Evolutionary conservation across 2,329 filamentous ascomycete species (phyloP).

Genomic region (Colletotrichum zoysiae): DNA sequence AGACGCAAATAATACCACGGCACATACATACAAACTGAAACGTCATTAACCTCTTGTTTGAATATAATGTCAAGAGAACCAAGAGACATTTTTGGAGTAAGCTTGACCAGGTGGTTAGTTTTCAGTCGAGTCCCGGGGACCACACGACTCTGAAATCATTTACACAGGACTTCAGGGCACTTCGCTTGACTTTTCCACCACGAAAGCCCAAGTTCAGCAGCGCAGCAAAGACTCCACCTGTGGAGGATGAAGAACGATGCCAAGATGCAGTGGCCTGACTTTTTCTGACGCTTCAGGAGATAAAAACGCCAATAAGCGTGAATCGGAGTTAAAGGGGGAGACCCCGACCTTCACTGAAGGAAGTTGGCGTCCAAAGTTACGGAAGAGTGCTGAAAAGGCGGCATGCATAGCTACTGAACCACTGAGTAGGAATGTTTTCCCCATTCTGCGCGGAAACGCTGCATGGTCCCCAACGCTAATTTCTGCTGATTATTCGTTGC

Average conservation of each 20-base stretch:
- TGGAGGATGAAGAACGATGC: not conserved
- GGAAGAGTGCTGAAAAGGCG: not conserved
- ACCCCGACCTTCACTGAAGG: not conserved
- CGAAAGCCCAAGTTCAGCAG: not conserved
- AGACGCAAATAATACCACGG: not conserved
- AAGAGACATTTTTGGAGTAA: too few relatives aligned
- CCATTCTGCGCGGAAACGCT: slow-evolving; percentile 21
- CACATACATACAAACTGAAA: not conserved
- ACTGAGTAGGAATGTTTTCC: slow-evolving; percentile 5
- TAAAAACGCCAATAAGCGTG: not conserved
- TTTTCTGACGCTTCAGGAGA: not conserved
- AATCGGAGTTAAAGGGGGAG: not conserved
- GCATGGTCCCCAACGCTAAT: slow-evolving; percentile 3
- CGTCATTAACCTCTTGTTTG: not conserved
- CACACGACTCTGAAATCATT: not conserved
- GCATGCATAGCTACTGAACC: not conserved
- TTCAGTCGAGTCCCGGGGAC: not conserved
- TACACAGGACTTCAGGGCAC: not conserved
- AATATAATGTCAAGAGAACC: not conserved
- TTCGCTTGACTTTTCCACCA: not conserved
- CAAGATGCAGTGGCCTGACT: slow-evolving; percentile 12
- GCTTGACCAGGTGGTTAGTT: too few relatives aligned
- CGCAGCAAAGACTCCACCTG: slow-evolving; percentile 9
- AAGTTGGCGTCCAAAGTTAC: slow-evolving; percentile 4
- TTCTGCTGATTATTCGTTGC: slow-evolving; percentile 4